Evolutionary conservation across 352 stramenopile species (phyloP).

Genomic region (Globisporangium nagaii): DNA sequence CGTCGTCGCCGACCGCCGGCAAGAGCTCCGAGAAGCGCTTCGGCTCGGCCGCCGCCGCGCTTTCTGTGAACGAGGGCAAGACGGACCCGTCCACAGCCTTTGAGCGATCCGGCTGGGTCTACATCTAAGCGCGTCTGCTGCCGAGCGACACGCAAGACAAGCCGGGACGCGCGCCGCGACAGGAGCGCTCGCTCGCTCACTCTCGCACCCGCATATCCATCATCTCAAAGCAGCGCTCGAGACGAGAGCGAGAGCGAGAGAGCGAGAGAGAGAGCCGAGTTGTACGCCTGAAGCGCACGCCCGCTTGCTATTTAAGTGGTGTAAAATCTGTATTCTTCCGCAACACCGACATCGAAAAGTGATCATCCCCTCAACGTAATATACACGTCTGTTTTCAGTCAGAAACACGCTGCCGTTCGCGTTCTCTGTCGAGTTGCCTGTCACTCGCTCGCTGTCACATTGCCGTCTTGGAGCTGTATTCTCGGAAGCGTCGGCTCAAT

Average conservation of each 20-base stretch:
- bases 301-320: conserved; percentile 9
- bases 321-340: conserved; percentile 6
- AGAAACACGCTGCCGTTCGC: background rate
- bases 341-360: background rate
- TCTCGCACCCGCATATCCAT: too few species aligned
- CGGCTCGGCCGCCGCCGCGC: conserved; percentile 11
- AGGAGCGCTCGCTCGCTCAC: too few species aligned
- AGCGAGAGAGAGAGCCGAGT: background rate
- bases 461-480: too few species aligned
- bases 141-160: background rate
- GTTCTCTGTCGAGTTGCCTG: too few species aligned
- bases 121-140: conserved; percentile 36
- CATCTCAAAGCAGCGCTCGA: too few species aligned
- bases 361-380: conserved; percentile 6
- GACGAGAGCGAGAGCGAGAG: background rate
- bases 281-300: background rate
- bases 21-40: conserved; percentile 36
- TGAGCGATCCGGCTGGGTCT: conserved; percentile 69
- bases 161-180: background rate
- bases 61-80: conserved; percentile 34
- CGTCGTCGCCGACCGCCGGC: background rate
- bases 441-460: too few species aligned
- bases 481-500: conserved; percentile 1
- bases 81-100: conserved; percentile 63
- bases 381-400: background rate